Evolutionary conservation across 129 eudicot species (phyloP), one percentile per base, ranked within the genome.

Genomic region (Artemisia annua): DNA sequence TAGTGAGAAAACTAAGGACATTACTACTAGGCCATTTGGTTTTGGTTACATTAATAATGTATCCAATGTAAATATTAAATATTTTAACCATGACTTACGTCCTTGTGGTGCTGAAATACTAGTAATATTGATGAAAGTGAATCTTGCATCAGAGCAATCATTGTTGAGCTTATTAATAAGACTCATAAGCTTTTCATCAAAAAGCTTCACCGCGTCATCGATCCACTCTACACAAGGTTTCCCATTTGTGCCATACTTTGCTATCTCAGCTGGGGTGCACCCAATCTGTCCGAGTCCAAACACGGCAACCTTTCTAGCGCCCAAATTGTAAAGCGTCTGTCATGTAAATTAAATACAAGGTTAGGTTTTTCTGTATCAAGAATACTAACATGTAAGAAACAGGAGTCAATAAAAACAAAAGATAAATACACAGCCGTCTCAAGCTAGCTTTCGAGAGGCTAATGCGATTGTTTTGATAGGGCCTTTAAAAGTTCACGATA

Each of bases 241-340:
- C 10, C 65, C 64, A 0, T 55, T 39, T 0, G 80, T 52, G 11
- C 75, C 74, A 57, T 66, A 19, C 12, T 6, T 49, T 24, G 73
- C 32, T 44, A 81, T 39, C 63, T 75, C 67, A 11, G 59, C 39
- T 11, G 91, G 91, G 50, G 64, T 67, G 72, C 91, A 87, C 49
- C 87, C 91, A 30, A 80, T 26, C 0, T 5, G 64, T 3, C 79
- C 82, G 28, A 86, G 7, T 32, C 85, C 91, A 16, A 78, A 69
- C 43, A 83, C 44, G 0, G 75, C 91, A 11, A 86, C 35, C 48
- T 83, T 86, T 60, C 91, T 75, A 48, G 87, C 91, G 49, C 87
- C 90, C 54, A 12, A 26, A 0, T 70, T 52, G 70, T 86, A 83
- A 24, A 86, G 46, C 4, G 50, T 73, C 90, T 84, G 43, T 48